Conservation (phyloP, 129 eudicot genomes). For the Chrysanthemum seticuspe region DNA sequence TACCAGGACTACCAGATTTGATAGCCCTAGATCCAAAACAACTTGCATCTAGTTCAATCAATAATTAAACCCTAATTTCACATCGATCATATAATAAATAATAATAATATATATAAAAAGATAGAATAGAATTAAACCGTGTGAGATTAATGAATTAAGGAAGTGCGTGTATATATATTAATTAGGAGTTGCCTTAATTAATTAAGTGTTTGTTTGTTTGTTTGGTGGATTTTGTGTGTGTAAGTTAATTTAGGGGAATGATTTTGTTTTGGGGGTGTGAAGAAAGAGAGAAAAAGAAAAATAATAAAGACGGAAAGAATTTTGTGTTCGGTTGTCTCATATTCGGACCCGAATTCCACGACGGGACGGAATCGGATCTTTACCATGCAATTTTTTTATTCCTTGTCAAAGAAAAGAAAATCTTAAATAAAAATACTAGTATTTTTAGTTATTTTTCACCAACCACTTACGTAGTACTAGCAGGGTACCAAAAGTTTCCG, state of each 20-base stretch:
- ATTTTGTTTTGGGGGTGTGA: slow-evolving; percentile 12
- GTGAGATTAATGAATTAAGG: neutral
- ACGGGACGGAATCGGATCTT: slow-evolving; percentile 25
- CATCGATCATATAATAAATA: neutral
- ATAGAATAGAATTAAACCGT: too few relatives aligned
- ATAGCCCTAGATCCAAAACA: slow-evolving; percentile 67
- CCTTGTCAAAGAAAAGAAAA: too few relatives aligned
- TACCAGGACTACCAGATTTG: slow-evolving; percentile 51
- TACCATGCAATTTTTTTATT: neutral
- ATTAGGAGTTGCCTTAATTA: too few relatives aligned
- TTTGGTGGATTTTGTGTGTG: slow-evolving; percentile 33
- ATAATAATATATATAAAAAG: too few relatives aligned
- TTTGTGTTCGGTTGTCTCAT: slow-evolving; percentile 17
- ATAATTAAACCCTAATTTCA: slow-evolving; percentile 38
- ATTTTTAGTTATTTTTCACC: too few relatives aligned
- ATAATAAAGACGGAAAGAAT: slow-evolving; percentile 30
- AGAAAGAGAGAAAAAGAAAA: neutral
- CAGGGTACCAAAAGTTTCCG: too few relatives aligned
- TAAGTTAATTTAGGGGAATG: slow-evolving; percentile 43
- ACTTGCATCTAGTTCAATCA: slow-evolving; percentile 37
- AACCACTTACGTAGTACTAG: too few relatives aligned
- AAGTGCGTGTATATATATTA: neutral
- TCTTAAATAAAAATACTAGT: too few relatives aligned
- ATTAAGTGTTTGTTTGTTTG: neutral
- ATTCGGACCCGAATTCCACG: slow-evolving; percentile 41